Conservation (phyloP, 179 eudicot species). For the Carnegiea gigantea region DNA sequence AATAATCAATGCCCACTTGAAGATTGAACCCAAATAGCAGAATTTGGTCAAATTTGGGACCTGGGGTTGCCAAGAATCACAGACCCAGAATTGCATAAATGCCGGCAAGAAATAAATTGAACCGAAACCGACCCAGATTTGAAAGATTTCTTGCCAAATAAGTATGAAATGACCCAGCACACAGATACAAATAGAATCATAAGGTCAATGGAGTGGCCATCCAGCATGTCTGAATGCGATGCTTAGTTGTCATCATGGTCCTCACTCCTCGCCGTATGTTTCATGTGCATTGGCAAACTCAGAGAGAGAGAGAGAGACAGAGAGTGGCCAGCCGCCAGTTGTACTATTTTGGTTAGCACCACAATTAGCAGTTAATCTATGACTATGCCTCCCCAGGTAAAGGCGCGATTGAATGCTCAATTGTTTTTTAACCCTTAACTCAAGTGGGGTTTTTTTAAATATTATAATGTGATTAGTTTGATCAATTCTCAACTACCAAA, state of each 20-base stretch:
- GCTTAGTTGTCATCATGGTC: not conserved
- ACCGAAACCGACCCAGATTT: not conserved
- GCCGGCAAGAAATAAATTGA: conserved; percentile 1
- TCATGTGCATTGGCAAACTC: not conserved
- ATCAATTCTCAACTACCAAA: too few species aligned
- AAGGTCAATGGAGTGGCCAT: not conserved
- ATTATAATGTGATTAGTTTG: too few species aligned
- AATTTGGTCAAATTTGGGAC: not conserved
- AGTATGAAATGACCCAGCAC: not conserved
- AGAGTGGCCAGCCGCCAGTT: not conserved
- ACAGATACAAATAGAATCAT: not conserved
- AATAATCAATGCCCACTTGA: conserved; percentile 24
- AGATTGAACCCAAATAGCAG: not conserved
- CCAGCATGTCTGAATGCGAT: not conserved
- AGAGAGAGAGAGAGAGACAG: not conserved
- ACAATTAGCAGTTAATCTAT: not conserved
- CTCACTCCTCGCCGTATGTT: not conserved
- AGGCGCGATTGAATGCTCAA: not conserved
- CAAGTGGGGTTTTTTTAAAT: too few species aligned
- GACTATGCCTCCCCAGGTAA: not conserved
- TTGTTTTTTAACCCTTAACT: not conserved
- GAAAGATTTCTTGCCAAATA: not conserved
- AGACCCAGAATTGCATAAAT: not conserved
- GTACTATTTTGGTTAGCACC: not conserved
- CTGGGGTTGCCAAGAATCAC: not conserved